Evolutionary conservation across 1,284 basidiomycete species (phyloP).

Genomic region (Sporisorium sorghi): DNA sequence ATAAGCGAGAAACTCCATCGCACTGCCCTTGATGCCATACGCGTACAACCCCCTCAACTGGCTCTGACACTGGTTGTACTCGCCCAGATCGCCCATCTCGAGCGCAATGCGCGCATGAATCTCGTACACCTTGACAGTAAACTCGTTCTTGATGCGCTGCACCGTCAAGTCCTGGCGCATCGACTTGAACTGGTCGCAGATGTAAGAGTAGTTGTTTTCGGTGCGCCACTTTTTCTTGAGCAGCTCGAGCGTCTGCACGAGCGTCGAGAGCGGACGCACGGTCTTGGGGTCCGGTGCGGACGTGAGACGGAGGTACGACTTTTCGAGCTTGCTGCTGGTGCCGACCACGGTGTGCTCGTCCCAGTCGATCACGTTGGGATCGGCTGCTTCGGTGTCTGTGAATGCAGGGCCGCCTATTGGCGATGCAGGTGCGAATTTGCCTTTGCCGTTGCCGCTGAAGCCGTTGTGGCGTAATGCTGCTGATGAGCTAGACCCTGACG

Average conservation of each 20-base stretch:
- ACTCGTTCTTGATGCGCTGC: conserved; percentile 99
- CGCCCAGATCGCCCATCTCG: conserved; percentile 95
- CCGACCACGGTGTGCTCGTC: conserved; percentile 95
- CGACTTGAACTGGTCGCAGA: conserved; percentile 98
- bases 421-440: conserved; percentile 14
- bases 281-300: conserved; percentile 95
- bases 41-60: conserved; percentile 91
- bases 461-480: conserved; percentile 6
- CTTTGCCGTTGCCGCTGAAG: conserved; percentile 10
- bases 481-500: neutral
- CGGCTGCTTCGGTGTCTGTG: conserved; percentile 42
- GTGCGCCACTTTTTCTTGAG: conserved; percentile 90
- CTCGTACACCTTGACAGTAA: conserved; percentile 97
- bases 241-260: conserved; percentile 85
- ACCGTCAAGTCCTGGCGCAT: conserved; percentile 97
- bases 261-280: conserved; percentile 86
- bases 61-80: conserved; percentile 98
- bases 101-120: conserved; percentile 97
- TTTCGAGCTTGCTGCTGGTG: conserved; percentile 87
- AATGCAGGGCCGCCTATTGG: conserved; percentile 12
- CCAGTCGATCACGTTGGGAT: conserved; percentile 87
- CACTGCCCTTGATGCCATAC: conserved; percentile 87
- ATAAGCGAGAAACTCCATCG: conserved; percentile 96
- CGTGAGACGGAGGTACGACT: conserved; percentile 93
- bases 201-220: conserved; percentile 87